These are phyloP conservation scores for Phaeoacremonium minimum DNA, from an alignment of 2,329 filamentous ascomycete genomes.

Conservation along the genomic window DNA sequence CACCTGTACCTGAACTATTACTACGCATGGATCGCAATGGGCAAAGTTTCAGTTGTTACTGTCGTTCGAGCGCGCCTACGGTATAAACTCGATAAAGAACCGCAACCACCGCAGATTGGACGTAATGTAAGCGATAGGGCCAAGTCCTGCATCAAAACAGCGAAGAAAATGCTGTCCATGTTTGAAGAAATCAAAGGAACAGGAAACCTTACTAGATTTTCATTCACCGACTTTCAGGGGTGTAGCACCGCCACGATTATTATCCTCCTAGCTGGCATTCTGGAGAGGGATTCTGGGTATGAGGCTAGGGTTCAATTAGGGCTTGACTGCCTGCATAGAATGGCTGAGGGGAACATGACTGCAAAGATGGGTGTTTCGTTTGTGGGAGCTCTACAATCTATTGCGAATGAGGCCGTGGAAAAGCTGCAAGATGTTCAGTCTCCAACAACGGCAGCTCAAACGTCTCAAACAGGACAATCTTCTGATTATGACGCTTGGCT, in stretches of 20 bases:
- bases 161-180: constrained; percentile 22
- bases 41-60: constrained; percentile 26
- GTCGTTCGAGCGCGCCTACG: constrained; percentile 20
- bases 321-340: constrained; percentile 22
- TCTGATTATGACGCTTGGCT: constrained; percentile 6
- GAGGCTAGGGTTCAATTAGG: constrained; percentile 22
- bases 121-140: constrained; percentile 7
- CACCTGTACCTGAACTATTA: constrained; percentile 31
- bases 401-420: constrained; percentile 17
- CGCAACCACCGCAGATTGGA: not conserved
- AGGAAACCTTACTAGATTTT: constrained; percentile 26
- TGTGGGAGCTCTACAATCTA: constrained; percentile 19
- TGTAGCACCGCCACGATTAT: constrained; percentile 31
- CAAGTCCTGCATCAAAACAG: constrained; percentile 22
- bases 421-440: constrained; percentile 10
- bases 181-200: constrained; percentile 22
- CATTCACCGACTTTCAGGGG: constrained; percentile 32
- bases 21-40: constrained; percentile 28
- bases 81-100: not conserved
- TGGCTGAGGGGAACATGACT: constrained; percentile 25
- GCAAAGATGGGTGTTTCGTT: constrained; percentile 19
- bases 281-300: constrained; percentile 25
- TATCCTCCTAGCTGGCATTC: constrained; percentile 24
- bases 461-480: not conserved
- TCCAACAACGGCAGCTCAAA: constrained; percentile 3